Percentiles rank a stretch among this genome's conserved stretches.
phyloP scores from a whole-genome alignment of 768 basidiomycete species.

The Lactarius indigo region DNA sequence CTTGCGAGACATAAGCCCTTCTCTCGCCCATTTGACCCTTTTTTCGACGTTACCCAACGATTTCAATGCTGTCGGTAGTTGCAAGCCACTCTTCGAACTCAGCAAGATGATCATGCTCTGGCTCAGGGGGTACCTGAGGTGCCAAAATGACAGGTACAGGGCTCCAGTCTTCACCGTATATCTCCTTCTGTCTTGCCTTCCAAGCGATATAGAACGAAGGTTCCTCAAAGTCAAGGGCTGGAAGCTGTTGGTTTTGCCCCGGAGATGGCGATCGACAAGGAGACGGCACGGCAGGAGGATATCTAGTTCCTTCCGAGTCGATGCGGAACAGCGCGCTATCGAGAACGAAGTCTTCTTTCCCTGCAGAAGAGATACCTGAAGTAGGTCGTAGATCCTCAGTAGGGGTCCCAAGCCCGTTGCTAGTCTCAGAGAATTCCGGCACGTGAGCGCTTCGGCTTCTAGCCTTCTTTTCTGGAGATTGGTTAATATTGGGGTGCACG shows the following conservation, averaged over 20 bases:
- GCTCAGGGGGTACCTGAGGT: neutral
- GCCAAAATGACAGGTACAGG: neutral
- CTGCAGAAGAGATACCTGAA: neutral
- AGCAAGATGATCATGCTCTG: conserved; percentile 48
- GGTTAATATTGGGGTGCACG: neutral
- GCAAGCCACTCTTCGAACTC: conserved; percentile 47
- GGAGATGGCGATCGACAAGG: neutral
- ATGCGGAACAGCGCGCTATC: conserved; percentile 35
- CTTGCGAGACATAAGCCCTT: neutral
- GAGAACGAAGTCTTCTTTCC: conserved; percentile 31
- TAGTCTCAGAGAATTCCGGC: conserved; percentile 4
- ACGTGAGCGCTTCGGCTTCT: neutral
- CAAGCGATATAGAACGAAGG: conserved; percentile 18
- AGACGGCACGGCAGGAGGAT: neutral
- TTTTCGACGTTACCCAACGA: conserved; percentile 4
- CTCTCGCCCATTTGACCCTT: neutral
- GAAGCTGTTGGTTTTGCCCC: neutral
- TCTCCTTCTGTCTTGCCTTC: conserved; percentile 15
- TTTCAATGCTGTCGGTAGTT: conserved; percentile 19
- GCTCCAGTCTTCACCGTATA: conserved; percentile 15
- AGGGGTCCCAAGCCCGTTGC: neutral
- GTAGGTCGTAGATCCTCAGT: neutral
- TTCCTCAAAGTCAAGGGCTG: conserved; percentile 9
- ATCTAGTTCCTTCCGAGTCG: conserved; percentile 1
- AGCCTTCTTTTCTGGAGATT: neutral